Evolutionary conservation across 2,329 filamentous ascomycete species (phyloP), one percentile per base, ranked within the genome.

Genomic region (Nothophoma quercina): DNA sequence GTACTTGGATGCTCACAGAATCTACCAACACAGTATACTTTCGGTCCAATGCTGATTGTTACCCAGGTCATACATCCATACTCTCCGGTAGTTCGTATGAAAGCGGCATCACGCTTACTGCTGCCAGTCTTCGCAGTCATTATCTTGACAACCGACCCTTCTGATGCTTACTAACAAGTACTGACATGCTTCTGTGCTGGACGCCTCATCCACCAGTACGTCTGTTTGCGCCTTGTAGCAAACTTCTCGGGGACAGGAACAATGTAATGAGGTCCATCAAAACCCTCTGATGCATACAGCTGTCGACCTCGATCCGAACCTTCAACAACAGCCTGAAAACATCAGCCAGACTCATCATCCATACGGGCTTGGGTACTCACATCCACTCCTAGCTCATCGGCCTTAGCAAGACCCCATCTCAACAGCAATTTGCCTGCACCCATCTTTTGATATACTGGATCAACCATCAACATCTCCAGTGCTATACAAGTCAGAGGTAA

Each of bases 191-290:
- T 41, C 30, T 23, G 38, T 6, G 40, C 42, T 18, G 46, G 42
- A 4, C 53, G 45, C 15, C 53, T 53, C 49, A 49, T 51, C 19
- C 23, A 54, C 21, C 30, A 40, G 16, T 45, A 58, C 2, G 30
- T 28, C n/a, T 58, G 51, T 18, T 51, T 59, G 44, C 49, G 52
- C 8, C 56, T 40, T 7, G 18, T 16, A 7, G 56, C 49, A 40
- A 51, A 56, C 25, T 45, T 51, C 21, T 49, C 39, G 3, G 46
- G 46, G 16, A 54, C 46, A 26, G 56, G 43, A 12, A 45, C 41
- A 7, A 48, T 30, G 22, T 28, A 44, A 19, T 25, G 30, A 19
- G 32, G 16, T 7, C 45, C 49, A 10, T 49, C 39, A 23, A 56
- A 56, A 2, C 45, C 45, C 19, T 54, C 48, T 16, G 52, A 56